These are phyloP conservation scores for Podospora comata DNA, from an alignment of 495 filamentous ascomycete species.

Conservation along the genomic window DNA sequence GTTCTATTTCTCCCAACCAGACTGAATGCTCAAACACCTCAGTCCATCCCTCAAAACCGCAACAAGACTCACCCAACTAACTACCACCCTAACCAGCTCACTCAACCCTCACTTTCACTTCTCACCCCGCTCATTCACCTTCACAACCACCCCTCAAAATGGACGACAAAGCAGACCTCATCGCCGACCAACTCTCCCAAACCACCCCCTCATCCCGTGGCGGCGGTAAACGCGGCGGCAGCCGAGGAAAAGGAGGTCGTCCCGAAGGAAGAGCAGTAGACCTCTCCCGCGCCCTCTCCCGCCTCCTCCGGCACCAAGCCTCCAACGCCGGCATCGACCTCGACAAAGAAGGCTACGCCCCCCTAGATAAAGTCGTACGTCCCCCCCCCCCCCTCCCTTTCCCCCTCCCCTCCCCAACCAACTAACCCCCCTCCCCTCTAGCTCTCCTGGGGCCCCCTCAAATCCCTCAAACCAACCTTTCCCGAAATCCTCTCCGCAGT, in stretches of 20 bases:
- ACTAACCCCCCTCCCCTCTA: conserved; percentile 30
- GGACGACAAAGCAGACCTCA: neutral
- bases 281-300: conserved; percentile 78
- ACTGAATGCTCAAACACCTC: neutral
- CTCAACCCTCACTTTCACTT: neutral
- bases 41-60: neutral
- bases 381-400: conserved; percentile 6
- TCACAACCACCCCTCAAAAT: neutral
- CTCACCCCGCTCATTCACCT: neutral
- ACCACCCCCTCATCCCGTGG: neutral
- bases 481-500: conserved; percentile 71
- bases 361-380: conserved; percentile 72
- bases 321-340: conserved; percentile 71
- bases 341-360: conserved; percentile 75
- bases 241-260: conserved; percentile 30
- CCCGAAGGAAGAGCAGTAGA: conserved; percentile 53
- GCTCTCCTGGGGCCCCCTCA: conserved; percentile 68
- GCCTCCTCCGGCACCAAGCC: conserved; percentile 80
- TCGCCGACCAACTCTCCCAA: neutral
- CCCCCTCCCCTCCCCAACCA: neutral
- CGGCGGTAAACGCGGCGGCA: conserved; percentile 3
- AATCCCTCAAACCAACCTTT: conserved; percentile 66
- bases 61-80: neutral
- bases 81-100: neutral
- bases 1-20: neutral